These are phyloP conservation scores for Penicillium subrubescens DNA, from an alignment of 495 filamentous ascomycete genomes.

Conservation along the genomic window DNA sequence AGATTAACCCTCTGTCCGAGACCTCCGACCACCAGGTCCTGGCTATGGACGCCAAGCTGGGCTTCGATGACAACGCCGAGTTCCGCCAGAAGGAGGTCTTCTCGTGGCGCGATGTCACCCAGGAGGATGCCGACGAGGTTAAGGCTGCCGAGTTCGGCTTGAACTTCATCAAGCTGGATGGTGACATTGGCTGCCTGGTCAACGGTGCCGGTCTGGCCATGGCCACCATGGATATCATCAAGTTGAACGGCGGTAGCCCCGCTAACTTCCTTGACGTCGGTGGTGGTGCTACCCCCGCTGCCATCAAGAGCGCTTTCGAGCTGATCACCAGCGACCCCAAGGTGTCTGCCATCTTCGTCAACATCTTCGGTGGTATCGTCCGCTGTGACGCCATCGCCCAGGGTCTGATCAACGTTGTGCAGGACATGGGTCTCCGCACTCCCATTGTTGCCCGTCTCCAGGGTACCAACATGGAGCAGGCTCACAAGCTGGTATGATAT, in stretches of 20 bases:
- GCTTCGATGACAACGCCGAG: constrained; percentile 97
- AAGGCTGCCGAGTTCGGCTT: constrained; percentile 88
- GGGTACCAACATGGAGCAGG: constrained; percentile 97
- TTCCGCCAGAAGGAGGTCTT: constrained; percentile 98
- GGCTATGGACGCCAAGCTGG: constrained; percentile 98
- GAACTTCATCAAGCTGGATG: constrained; percentile 99
- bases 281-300: constrained; percentile 92
- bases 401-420: constrained; percentile 90
- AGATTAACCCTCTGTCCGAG: constrained; percentile 98
- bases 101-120: constrained; percentile 85
- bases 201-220: constrained; percentile 99
- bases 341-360: constrained; percentile 98
- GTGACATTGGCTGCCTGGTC: constrained; percentile 98
- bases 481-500: constrained; percentile 74
- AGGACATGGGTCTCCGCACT: constrained; percentile 90
- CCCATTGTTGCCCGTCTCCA: constrained; percentile 96
- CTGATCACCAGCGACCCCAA: constrained; percentile 98
- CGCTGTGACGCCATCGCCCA: constrained; percentile 97
- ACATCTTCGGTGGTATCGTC: constrained; percentile 99
- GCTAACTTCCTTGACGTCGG: constrained; percentile 99
- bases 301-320: constrained; percentile 96
- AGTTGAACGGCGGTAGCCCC: constrained; percentile 93
- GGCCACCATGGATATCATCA: constrained; percentile 99
- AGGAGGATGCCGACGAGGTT: constrained; percentile 97
- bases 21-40: constrained; percentile 96